These are phyloP conservation scores for Ustilago cynodontis DNA, from an alignment of 1,284 basidiomycete genomes.

Conservation along the genomic window DNA sequence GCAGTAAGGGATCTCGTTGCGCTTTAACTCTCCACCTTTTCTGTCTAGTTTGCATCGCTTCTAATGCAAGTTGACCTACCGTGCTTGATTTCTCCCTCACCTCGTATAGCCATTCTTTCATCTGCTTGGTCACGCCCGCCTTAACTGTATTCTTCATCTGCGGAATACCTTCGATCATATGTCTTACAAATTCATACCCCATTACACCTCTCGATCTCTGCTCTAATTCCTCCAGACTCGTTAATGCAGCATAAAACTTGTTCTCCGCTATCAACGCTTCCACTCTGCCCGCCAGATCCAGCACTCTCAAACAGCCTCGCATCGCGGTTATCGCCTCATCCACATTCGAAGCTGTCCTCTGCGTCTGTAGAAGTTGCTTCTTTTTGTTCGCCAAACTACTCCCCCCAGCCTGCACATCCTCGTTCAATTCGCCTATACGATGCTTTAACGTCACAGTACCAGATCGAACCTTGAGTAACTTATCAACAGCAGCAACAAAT, in stretches of 20 bases:
- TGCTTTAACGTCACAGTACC: slow-evolving; percentile 74
- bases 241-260: slow-evolving; percentile 93
- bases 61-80: slow-evolving; percentile 88
- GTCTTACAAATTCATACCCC: slow-evolving; percentile 91
- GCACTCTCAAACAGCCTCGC: slow-evolving; percentile 88
- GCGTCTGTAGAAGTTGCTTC: slow-evolving; percentile 77
- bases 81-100: slow-evolving; percentile 88
- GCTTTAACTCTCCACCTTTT: slow-evolving; percentile 80
- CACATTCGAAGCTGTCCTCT: slow-evolving; percentile 90
- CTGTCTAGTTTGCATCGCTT: slow-evolving; percentile 86
- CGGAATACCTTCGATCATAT: slow-evolving; percentile 90
- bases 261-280: slow-evolving; percentile 88
- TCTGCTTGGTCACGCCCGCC: slow-evolving; percentile 90
- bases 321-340: slow-evolving; percentile 96
- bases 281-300: slow-evolving; percentile 94
- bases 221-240: slow-evolving; percentile 75
- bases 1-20: slow-evolving; percentile 68
- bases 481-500: slow-evolving; percentile 95
- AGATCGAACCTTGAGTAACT: slow-evolving; percentile 90
- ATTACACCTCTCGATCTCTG: slow-evolving; percentile 84
- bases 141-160: slow-evolving; percentile 89
- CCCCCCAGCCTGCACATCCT: slow-evolving; percentile 72
- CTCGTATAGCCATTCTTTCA: slow-evolving; percentile 97
- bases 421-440: slow-evolving; percentile 75
- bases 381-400: slow-evolving; percentile 62